These are phyloP conservation scores for Cutaneotrichosporon spelunceum DNA, from an alignment of 1,284 basidiomycete genomes.

Conservation along the genomic window DNA sequence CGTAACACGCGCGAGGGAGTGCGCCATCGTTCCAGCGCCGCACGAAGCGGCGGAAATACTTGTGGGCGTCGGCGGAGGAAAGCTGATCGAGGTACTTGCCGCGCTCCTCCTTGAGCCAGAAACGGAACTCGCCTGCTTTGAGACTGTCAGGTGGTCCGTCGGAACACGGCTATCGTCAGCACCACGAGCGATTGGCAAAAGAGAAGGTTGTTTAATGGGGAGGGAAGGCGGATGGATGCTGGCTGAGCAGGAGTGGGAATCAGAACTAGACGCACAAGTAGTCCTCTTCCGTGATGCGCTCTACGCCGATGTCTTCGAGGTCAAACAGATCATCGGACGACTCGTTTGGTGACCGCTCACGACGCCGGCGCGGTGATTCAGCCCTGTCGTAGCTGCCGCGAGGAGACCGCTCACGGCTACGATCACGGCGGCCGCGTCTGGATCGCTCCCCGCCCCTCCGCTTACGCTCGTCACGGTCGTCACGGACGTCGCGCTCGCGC, in stretches of 20 bases:
- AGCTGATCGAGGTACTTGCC: constrained; percentile 49
- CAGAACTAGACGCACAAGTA: constrained; percentile 43
- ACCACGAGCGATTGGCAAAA: background rate
- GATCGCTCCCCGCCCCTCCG: background rate
- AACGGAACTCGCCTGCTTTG: constrained; percentile 39
- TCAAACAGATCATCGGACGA: constrained; percentile 38
- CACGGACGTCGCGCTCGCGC: background rate
- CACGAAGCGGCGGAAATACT: constrained; percentile 50
- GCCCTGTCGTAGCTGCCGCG: constrained; percentile 1
- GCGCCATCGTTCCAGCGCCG: constrained; percentile 50
- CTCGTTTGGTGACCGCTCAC: constrained; percentile 13
- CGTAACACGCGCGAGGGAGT: constrained; percentile 38
- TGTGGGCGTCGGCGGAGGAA: constrained; percentile 40
- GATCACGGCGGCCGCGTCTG: constrained; percentile 11
- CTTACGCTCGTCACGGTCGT: background rate
- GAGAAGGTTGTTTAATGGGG: background rate
- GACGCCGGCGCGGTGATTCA: constrained; percentile 3
- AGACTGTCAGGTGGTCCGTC: constrained; percentile 17
- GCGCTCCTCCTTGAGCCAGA: constrained; percentile 41
- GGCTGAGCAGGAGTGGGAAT: background rate
- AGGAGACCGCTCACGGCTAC: constrained; percentile 5
- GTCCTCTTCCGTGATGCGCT: constrained; percentile 43
- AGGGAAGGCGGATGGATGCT: background rate
- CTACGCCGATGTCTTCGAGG: constrained; percentile 39
- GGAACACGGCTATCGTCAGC: constrained; percentile 14